Evolutionary conservation across 306 rosid species (phyloP).

Genomic region (Styphnolobium japonicum): DNA sequence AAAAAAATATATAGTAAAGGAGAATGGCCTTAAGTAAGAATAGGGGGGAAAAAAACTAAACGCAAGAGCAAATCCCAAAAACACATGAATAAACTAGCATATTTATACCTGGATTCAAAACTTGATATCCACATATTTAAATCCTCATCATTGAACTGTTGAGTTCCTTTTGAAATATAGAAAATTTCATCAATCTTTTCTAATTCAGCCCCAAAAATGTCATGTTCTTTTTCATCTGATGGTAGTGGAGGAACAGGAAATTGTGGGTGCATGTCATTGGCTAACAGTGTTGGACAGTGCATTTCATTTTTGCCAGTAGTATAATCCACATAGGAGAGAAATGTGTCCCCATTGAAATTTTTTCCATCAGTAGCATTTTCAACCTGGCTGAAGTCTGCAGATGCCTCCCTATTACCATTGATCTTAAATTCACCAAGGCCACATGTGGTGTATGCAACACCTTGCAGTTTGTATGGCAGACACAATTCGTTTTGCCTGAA

Average conservation of each 20-base stretch:
- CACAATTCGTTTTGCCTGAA: neutral
- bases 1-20: neutral
- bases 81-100: neutral
- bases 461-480: neutral
- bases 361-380: neutral
- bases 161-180: neutral
- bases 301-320: neutral
- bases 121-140: constrained; percentile 4
- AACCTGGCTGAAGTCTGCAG: neutral
- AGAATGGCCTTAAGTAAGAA: neutral
- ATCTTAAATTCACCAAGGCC: neutral
- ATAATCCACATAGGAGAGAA: neutral
- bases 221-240: neutral
- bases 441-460: neutral
- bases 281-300: neutral
- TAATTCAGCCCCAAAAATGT: neutral
- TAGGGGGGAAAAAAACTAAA: neutral
- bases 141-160: constrained; percentile 12
- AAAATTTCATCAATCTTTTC: neutral
- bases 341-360: neutral
- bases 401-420: neutral
- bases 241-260: constrained; percentile 1
- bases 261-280: neutral
- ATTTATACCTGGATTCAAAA: constrained; percentile 9
- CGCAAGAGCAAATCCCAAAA: neutral